Evolutionary conservation across 2,329 filamentous ascomycete species (phyloP).

Genomic region (Herpomyces periplanetae): DNA sequence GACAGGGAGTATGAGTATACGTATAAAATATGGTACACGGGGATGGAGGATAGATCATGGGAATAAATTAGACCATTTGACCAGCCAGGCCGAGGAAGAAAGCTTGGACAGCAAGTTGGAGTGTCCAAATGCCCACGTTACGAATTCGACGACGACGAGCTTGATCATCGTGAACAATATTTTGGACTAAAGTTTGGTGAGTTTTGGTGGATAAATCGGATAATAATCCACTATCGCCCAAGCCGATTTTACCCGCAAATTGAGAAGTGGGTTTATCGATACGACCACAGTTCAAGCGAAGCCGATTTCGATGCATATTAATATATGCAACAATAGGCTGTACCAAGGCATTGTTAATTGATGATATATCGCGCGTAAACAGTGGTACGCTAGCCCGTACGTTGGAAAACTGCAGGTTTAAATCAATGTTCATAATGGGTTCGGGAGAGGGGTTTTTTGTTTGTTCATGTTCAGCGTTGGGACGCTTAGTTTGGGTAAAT

Average conservation of each 20-base stretch:
- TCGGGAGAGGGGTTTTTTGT: too few species aligned
- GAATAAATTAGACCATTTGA: slow-evolving; percentile 19
- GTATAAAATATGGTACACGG: too few species aligned
- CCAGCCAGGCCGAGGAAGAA: slow-evolving; percentile 82
- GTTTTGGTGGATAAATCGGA: slow-evolving; percentile 41
- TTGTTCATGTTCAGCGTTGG: slow-evolving; percentile 18
- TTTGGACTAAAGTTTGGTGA: slow-evolving; percentile 65
- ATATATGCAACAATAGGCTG: slow-evolving; percentile 93
- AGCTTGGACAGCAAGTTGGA: slow-evolving; percentile 64
- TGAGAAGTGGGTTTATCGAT: slow-evolving; percentile 61
- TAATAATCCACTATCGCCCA: slow-evolving; percentile 73
- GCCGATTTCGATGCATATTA: slow-evolving; percentile 74
- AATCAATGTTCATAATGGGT: slow-evolving; percentile 75
- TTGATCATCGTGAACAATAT: slow-evolving; percentile 64
- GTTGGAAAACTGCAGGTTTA: slow-evolving; percentile 77
- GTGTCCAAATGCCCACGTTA: slow-evolving; percentile 83
- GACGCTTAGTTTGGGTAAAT: slow-evolving; percentile 3
- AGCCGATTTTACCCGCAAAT: slow-evolving; percentile 79
- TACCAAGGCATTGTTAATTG: slow-evolving; percentile 78
- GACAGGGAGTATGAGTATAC: too few species aligned
- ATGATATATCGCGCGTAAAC: slow-evolving; percentile 64
- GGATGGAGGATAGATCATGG: too few species aligned
- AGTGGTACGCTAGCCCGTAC: slow-evolving; percentile 69
- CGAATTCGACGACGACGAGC: slow-evolving; percentile 51
- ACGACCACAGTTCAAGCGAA: slow-evolving; percentile 69